phyloP scores from a whole-genome alignment of 2,329 filamentous ascomycete species.

The Colletotrichum limetticola region DNA sequence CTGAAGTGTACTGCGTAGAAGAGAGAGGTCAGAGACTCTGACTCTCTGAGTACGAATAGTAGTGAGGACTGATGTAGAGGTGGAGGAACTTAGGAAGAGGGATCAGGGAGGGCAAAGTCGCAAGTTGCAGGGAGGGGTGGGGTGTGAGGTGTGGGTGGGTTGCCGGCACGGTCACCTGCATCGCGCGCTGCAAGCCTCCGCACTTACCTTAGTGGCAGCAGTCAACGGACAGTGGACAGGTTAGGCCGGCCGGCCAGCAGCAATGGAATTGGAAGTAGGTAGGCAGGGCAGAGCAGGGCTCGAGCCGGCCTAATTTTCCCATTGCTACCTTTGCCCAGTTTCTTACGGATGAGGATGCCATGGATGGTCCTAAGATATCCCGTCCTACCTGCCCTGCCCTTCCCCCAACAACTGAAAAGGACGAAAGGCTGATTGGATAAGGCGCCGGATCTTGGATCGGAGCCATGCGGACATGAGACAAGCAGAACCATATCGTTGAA shows the following conservation, averaged over 20 bases:
- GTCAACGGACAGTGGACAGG: not conserved
- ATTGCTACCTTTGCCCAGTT: not conserved
- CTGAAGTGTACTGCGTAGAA: not conserved
- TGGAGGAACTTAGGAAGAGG: not conserved
- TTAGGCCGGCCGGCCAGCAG: not conserved
- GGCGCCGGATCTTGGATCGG: not conserved
- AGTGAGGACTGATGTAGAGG: not conserved
- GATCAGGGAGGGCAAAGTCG: not conserved
- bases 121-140: constrained; percentile 6
- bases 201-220: constrained; percentile 8
- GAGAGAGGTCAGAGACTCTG: not conserved
- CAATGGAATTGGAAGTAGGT: not conserved
- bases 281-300: not conserved
- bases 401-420: constrained; percentile 9
- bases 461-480: constrained; percentile 26
- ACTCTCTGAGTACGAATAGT: too few relatives aligned
- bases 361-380: not conserved
- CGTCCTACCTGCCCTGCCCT: not conserved
- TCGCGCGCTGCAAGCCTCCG: constrained; percentile 15
- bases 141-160: constrained; percentile 4
- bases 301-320: not conserved
- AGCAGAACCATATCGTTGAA: constrained; percentile 18
- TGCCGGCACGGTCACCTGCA: constrained; percentile 32
- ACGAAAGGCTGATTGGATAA: not conserved
- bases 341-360: not conserved